Evolutionary conservation across 2,329 filamentous ascomycete genomes (phyloP), one percentile per base, ranked within the genome.

Genomic region (Neonectria sp.): DNA sequence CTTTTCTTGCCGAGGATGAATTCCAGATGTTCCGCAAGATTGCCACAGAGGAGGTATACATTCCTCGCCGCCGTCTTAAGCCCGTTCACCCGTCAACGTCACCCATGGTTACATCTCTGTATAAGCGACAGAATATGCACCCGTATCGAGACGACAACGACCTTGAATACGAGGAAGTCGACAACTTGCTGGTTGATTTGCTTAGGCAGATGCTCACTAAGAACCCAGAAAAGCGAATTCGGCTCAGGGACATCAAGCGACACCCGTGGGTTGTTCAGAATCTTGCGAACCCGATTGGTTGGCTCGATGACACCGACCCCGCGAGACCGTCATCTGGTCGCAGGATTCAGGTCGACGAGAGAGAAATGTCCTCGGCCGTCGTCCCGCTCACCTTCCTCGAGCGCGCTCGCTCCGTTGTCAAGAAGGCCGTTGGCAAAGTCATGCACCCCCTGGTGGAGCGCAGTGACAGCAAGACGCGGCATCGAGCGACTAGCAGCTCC

Each of bases 241-340:
- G 93, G 8, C 85, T 99, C 58, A 91, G 92, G 67, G 95, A 98
- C 74, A 95, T 98, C 75, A 98, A 98, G 80, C 92, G 93, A 67
- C 96, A 99, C 78, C 91, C 92, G 6, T 99, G 96, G 96, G 92
- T 98, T 17, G 86, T 95, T 1, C 86, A 91, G 65, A 95, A 92
- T 70, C 89, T 98, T 52, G 83, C 89, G 37, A 92, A 97, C 73
- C 89, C 92, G 43, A 84, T 89, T 35, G 86, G 87, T 11, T 99
- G 96, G 96, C 89, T 98, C n/a, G 94, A 97, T 74, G 94, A 97
- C 70, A 97, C 95, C 1, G 95, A 98, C 76, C 95, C 95, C 2
- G 91, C 90, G 43, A 89, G 91, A 40, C 92, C 92, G 67, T 92
- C 91, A 35, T 90, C 93, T 63, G 95, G 94, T 71, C 91, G 92